These are phyloP conservation scores for Kluyveromyces dobzhanskii DNA, from an alignment of 805 yeast species.

Conservation along the genomic window DNA sequence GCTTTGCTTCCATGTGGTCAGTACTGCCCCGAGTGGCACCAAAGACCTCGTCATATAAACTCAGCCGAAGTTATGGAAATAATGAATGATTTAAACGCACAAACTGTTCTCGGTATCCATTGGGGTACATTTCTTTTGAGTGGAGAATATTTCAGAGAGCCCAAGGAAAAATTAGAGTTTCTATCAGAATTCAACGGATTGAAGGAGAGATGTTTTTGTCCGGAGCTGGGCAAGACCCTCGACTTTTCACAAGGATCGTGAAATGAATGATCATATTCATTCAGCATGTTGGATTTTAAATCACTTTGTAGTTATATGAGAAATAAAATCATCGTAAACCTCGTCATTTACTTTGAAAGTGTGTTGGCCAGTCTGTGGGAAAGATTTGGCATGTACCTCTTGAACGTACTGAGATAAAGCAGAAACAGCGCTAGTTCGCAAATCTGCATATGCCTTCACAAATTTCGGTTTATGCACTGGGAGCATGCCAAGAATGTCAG, in stretches of 20 bases:
- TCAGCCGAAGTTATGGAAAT: constrained; percentile 72
- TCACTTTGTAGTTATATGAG: constrained; percentile 12
- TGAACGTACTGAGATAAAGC: constrained; percentile 46
- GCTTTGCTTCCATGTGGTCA: constrained; percentile 91
- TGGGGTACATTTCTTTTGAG: constrained; percentile 94
- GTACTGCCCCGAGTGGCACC: constrained; percentile 92
- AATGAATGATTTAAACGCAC: constrained; percentile 51
- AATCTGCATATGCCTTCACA: constrained; percentile 58
- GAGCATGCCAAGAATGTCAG: constrained; percentile 74
- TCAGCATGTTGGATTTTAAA: too few species aligned
- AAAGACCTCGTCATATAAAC: constrained; percentile 76
- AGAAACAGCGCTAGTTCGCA: constrained; percentile 38
- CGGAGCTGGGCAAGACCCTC: constrained; percentile 56
- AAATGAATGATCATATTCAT: too few species aligned
- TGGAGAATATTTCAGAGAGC: constrained; percentile 82
- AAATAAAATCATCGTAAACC: constrained; percentile 39
- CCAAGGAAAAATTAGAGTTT: constrained; percentile 49
- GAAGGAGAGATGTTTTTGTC: constrained; percentile 41
- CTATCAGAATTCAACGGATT: constrained; percentile 36
- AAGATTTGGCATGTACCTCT: constrained; percentile 48
- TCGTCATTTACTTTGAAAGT: constrained; percentile 64
- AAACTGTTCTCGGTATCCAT: constrained; percentile 76
- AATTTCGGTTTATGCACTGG: constrained; percentile 57
- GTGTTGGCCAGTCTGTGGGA: constrained; percentile 57
- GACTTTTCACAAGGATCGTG: neutral